A percentile compares a stretch with the other conserved stretches of the same genome.
phyloP scores from a whole-genome alignment of 78 protist genomes.

The Reticulomyxa filosa region DNA sequence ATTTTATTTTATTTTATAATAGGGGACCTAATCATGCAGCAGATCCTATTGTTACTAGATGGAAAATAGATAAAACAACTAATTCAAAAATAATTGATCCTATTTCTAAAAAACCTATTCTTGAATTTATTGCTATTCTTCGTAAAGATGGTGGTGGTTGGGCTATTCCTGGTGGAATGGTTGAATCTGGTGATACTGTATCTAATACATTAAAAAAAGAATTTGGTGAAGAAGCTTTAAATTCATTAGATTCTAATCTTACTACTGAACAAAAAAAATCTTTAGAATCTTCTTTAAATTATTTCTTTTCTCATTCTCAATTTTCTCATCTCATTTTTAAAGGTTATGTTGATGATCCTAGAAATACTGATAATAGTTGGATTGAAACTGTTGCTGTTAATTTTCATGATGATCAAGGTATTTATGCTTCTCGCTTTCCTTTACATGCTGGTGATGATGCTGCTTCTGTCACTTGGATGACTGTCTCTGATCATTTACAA shows the following conservation, averaged over 20 bases:
- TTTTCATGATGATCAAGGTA: too few species aligned
- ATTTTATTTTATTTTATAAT: too few species aligned
- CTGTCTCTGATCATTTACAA: too few species aligned
- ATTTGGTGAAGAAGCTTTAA: slow-evolving; percentile 25
- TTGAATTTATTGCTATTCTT: slow-evolving; percentile 8
- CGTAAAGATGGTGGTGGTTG: slow-evolving; percentile 9
- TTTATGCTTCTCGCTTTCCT: too few species aligned
- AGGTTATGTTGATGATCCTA: slow-evolving; percentile 37
- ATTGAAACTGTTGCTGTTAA: slow-evolving; percentile 29
- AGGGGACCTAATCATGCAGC: slow-evolving; percentile 27
- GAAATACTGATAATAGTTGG: slow-evolving; percentile 23
- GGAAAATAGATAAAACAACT: too few species aligned
- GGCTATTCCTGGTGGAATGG: slow-evolving; percentile 36
- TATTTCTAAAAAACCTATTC: too few species aligned
- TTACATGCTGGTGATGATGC: not conserved
- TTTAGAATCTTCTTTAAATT: too few species aligned
- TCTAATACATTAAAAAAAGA: slow-evolving; percentile 3
- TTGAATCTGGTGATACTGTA: slow-evolving; percentile 14
- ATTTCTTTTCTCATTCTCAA: too few species aligned
- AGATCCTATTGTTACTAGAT: slow-evolving; percentile 13
- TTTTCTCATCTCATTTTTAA: too few species aligned
- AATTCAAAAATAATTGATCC: too few species aligned
- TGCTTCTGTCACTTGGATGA: not conserved
- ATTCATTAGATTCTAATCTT: not conserved
- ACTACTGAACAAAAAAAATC: too few species aligned